Base-by-base conservation (phyloP, 441 rosid genomes). In the Bruguiera hainesii region DNA sequence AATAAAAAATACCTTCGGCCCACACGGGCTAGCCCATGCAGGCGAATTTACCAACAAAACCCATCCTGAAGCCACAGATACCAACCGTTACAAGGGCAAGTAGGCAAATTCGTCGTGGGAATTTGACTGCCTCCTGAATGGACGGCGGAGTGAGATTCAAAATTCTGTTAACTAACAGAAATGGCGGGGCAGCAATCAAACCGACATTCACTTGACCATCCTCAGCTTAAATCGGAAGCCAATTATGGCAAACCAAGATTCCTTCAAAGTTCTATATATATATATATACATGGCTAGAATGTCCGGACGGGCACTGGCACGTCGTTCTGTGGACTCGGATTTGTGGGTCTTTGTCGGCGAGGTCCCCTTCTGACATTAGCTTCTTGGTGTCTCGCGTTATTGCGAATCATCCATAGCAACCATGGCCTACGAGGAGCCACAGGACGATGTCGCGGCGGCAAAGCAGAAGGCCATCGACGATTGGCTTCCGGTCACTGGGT, bases 401-500 rank as follows among this genome's bases (percentile, higher is more conserved):
- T 5, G 62, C 23, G 46, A 46, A 63, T 49, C 67, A 62, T 46
- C 31, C 29, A 23, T 5, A 50, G 19, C 2, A 50, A 61, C 7
- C 2, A 56, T 60, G 66, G 60, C 29, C 20, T 3, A 21, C n/a
- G 31, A 56, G 6, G 10, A 10, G 20, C 7, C 50, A 18, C 52
- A 28, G 46, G 61, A 58, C 28, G 20, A 7, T 1, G 39, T 3
- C 2, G 56, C 63, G 1, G 71, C 74, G 9, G 66, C 66, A 0
- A 80, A 52, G 31, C 77, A 78, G 19, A 82, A 76, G 69, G 72
- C 66, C 60, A 74, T 90, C 7, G 75, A 86, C 18, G 92, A 85
- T 6, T 92, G 98, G 89, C 89, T 87, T 64, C 97, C 97, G 0
- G 73, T 90, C 76, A 88, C 92, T 0, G 81, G 89, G 0, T 73